These are phyloP conservation scores for Candida oleophila DNA, from an alignment of 805 yeast genomes.

Conservation along the genomic window DNA sequence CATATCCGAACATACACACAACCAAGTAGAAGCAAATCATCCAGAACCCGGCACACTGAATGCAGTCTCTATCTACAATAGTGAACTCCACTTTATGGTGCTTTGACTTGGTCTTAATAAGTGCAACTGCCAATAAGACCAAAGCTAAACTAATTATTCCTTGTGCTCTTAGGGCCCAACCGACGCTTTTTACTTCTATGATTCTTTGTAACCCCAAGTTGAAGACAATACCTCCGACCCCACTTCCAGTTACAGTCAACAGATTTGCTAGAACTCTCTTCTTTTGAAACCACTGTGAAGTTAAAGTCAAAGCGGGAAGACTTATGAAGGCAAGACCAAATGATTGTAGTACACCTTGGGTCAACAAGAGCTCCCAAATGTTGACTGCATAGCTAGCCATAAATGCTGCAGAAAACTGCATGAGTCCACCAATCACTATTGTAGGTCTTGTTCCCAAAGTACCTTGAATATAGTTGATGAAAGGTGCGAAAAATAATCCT, in stretches of 20 bases:
- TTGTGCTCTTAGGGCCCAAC: slow-evolving; percentile 48
- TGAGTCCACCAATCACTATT: slow-evolving; percentile 41
- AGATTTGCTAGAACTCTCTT: slow-evolving; percentile 50
- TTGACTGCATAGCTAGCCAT: slow-evolving; percentile 56
- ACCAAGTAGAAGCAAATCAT: slow-evolving; percentile 34
- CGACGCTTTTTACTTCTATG: slow-evolving; percentile 27
- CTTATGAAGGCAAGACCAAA: slow-evolving; percentile 52
- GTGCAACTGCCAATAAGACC: slow-evolving; percentile 12
- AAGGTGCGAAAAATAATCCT: slow-evolving; percentile 48
- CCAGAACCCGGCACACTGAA: slow-evolving; percentile 42
- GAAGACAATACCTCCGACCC: slow-evolving; percentile 46
- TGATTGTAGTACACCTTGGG: slow-evolving; percentile 66
- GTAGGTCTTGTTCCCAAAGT: slow-evolving; percentile 34
- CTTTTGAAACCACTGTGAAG: slow-evolving; percentile 66
- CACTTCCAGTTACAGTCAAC: slow-evolving; percentile 43
- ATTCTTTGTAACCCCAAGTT: slow-evolving; percentile 42
- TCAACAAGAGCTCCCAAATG: slow-evolving; percentile 59
- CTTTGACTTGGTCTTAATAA: slow-evolving; percentile 8
- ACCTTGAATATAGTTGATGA: slow-evolving; percentile 43
- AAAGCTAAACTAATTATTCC: slow-evolving; percentile 24
- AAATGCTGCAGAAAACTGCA: slow-evolving; percentile 51
- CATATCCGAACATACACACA: slow-evolving; percentile 53
- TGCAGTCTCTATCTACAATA: slow-evolving; percentile 36
- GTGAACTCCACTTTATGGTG: slow-evolving; percentile 15
- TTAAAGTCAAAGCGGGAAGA: slow-evolving; percentile 52